Percentiles rank a stretch among this genome's conserved stretches.
Conservation (phyloP, 2,329 filamentous ascomycete genomes). For the Atkinsonella hypoxylon region DNA sequence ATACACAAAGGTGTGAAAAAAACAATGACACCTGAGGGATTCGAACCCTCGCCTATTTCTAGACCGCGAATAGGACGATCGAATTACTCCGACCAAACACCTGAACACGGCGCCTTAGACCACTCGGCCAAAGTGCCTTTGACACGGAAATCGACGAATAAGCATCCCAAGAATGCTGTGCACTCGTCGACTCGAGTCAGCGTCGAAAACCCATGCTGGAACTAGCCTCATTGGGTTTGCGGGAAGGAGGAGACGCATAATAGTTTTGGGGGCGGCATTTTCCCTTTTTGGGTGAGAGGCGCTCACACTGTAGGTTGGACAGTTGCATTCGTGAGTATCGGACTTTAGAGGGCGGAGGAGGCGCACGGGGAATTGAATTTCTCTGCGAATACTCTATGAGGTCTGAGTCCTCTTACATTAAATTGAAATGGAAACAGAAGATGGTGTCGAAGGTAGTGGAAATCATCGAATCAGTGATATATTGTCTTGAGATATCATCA, state of each 20-base stretch:
- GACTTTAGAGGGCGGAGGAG: too few species aligned
- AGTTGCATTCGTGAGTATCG: too few species aligned
- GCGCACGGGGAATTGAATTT: not conserved
- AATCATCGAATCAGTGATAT: not conserved
- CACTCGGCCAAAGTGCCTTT: conserved; percentile 14
- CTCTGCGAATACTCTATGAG: not conserved
- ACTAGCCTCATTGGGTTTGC: too few species aligned
- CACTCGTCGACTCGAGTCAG: not conserved
- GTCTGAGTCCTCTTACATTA: too few species aligned
- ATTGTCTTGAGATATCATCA: conserved; percentile 1
- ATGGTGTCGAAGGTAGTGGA: too few species aligned
- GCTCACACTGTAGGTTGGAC: too few species aligned
- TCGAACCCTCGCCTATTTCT: conserved; percentile 21
- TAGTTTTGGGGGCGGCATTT: too few species aligned
- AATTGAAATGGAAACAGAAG: not conserved
- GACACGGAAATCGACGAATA: not conserved
- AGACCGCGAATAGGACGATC: conserved; percentile 12
- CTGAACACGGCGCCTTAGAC: conserved; percentile 11
- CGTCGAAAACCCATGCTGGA: too few species aligned
- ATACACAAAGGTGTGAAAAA: too few species aligned
- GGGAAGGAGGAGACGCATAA: too few species aligned
- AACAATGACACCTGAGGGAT: too few species aligned
- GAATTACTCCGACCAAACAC: rapidly evolving
- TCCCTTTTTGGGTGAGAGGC: too few species aligned
- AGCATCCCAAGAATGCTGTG: not conserved